Percentiles rank a stretch among this genome's conserved stretches.
Evolutionary conservation across 208 protist species (phyloP).

Genomic region (Polymyxa betae): DNA sequence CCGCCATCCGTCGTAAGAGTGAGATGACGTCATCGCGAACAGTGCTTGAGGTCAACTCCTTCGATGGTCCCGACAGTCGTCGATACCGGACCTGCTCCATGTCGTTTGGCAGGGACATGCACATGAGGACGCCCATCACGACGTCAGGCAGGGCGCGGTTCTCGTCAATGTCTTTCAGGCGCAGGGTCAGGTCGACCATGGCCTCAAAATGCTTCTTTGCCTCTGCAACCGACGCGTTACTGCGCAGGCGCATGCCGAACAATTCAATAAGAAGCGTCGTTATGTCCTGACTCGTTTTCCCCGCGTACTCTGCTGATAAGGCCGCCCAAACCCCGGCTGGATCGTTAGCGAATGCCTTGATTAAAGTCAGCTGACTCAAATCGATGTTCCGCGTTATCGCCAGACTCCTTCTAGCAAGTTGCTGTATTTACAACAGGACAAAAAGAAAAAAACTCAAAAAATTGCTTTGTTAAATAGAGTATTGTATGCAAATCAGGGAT

Average conservation of each 20-base stretch:
- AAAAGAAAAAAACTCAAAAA: no score
- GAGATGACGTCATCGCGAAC: constrained; percentile 42
- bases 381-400: constrained; percentile 13
- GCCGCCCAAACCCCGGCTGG: neutral
- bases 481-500: no score
- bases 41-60: neutral
- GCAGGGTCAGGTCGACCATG: neutral
- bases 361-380: neutral
- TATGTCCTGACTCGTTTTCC: neutral
- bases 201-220: constrained; percentile 10
- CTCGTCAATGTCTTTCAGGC: neutral
- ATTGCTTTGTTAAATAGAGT: no score
- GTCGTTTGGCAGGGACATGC: neutral
- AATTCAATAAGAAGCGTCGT: constrained; percentile 10
- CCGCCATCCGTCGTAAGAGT: neutral
- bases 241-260: neutral
- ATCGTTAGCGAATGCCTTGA: neutral
- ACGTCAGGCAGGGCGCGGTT: neutral
- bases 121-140: neutral
- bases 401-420: no score
- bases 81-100: neutral
- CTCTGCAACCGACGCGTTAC: neutral
- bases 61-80: neutral
- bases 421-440: no score
- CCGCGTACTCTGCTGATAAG: neutral